These are phyloP conservation scores for Auricularia heimuer DNA, from an alignment of 768 basidiomycete genomes.

Conservation along the genomic window DNA sequence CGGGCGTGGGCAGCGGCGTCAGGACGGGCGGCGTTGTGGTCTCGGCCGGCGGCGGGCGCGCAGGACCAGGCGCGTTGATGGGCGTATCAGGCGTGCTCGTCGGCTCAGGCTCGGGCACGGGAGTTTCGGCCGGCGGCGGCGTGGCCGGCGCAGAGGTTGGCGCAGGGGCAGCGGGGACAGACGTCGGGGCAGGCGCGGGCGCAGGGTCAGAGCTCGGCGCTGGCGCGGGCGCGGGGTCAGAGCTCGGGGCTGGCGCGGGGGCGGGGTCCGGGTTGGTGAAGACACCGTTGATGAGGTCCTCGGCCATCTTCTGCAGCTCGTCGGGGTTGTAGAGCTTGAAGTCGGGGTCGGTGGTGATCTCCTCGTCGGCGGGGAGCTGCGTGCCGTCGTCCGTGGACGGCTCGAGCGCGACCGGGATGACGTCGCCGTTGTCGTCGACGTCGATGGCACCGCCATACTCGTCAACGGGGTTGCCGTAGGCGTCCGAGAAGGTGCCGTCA, in stretches of 20 bases:
- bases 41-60: too few relatives aligned
- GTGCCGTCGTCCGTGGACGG: background rate
- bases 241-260: background rate
- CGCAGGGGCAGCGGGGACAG: too few relatives aligned
- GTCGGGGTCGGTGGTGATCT: background rate
- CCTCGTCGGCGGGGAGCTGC: background rate
- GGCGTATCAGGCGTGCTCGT: too few relatives aligned
- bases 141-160: too few relatives aligned
- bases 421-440: background rate
- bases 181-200: background rate
- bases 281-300: background rate
- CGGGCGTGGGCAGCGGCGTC: too few relatives aligned
- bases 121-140: too few relatives aligned
- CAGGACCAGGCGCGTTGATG: too few relatives aligned
- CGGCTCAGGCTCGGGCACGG: too few relatives aligned
- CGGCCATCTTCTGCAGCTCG: background rate
- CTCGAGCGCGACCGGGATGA: background rate
- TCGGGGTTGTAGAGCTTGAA: background rate
- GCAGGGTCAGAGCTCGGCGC: background rate
- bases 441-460: background rate
- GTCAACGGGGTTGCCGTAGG: slow-evolving; percentile 1
- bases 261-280: background rate
- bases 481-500: background rate
- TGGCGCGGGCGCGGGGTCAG: background rate
- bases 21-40: too few relatives aligned